These are phyloP conservation scores for Ophiostoma perfectum DNA, from an alignment of 2,329 filamentous ascomycete species.

Conservation along the genomic window DNA sequence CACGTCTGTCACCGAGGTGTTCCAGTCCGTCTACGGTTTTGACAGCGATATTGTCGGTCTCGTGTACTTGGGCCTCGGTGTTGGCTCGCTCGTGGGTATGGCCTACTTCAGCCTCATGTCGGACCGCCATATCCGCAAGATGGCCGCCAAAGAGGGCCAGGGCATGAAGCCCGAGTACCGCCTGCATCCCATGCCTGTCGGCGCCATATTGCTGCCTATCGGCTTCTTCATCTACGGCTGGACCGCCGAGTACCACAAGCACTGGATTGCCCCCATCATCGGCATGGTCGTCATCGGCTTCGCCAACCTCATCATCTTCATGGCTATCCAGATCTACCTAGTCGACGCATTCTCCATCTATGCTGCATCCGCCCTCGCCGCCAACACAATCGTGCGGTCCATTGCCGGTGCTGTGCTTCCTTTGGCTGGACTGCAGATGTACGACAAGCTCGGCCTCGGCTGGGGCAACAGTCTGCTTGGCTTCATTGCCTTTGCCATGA, in stretches of 20 bases:
- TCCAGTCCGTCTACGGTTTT: slow-evolving; percentile 36
- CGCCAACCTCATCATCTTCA: slow-evolving; percentile 40
- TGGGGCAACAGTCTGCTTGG: slow-evolving; percentile 42
- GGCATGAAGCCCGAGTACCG: slow-evolving; percentile 40
- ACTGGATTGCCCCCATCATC: slow-evolving; percentile 44
- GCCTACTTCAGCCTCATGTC: slow-evolving; percentile 49
- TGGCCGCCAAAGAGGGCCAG: slow-evolving; percentile 29
- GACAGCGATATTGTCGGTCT: slow-evolving; percentile 34
- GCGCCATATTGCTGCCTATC: slow-evolving; percentile 38
- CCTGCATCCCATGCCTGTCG: slow-evolving; percentile 39
- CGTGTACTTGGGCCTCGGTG: slow-evolving; percentile 36
- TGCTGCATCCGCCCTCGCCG: slow-evolving; percentile 43
- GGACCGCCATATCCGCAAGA: slow-evolving; percentile 42
- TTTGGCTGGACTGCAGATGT: slow-evolving; percentile 46
- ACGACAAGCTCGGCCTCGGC: slow-evolving; percentile 39
- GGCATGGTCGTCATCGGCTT: slow-evolving; percentile 38
- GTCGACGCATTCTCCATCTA: slow-evolving; percentile 45
- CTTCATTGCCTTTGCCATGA: slow-evolving; percentile 28
- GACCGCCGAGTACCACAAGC: slow-evolving; percentile 39
- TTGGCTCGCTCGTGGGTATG: slow-evolving; percentile 35
- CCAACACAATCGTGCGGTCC: slow-evolving; percentile 40
- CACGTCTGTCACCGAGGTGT: slow-evolving; percentile 45
- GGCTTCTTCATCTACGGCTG: slow-evolving; percentile 45
- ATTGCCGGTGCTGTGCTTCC: slow-evolving; percentile 49
- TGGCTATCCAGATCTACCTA: slow-evolving; percentile 44